phyloP scores from a whole-genome alignment of 305 asterid species.

The Fraxinus nigra region DNA sequence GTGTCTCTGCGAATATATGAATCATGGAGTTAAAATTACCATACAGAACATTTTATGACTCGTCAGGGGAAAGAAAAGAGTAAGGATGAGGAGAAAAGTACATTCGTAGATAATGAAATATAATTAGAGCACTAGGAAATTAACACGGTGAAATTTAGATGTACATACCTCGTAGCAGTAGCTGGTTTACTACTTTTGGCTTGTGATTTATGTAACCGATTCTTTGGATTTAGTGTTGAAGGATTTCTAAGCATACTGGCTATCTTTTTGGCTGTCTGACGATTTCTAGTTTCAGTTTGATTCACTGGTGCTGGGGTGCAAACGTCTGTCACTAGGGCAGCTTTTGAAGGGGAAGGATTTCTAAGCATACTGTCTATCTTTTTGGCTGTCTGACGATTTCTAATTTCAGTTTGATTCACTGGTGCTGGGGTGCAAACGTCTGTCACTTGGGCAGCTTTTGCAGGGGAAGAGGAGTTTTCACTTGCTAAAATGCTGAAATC shows the following conservation, averaged over 20 bases:
- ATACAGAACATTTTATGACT: neutral
- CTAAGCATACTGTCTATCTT: constrained; percentile 58
- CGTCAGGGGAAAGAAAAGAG: neutral
- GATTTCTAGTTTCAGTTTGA: constrained; percentile 39
- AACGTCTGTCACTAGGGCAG: constrained; percentile 40
- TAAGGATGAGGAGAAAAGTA: neutral
- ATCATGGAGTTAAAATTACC: constrained; percentile 11
- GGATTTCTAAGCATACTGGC: constrained; percentile 64
- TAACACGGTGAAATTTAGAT: neutral
- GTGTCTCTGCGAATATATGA: constrained; percentile 41
- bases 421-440: constrained; percentile 74
- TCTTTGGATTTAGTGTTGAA: constrained; percentile 57
- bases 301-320: constrained; percentile 65
- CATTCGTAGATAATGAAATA: neutral
- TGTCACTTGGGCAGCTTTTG: constrained; percentile 31
- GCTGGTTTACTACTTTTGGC: constrained; percentile 47
- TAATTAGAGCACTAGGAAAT: neutral
- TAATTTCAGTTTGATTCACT: constrained; percentile 30
- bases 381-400: constrained; percentile 55
- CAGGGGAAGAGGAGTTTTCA: constrained; percentile 18
- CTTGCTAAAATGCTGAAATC: constrained; percentile 24
- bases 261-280: constrained; percentile 57
- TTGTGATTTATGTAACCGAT: constrained; percentile 46
- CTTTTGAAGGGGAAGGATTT: constrained; percentile 21
- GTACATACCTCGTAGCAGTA: constrained; percentile 51